Evolutionary conservation across 2,329 filamentous ascomycete species (phyloP).

Genomic region (Pseudocercospora vitis): DNA sequence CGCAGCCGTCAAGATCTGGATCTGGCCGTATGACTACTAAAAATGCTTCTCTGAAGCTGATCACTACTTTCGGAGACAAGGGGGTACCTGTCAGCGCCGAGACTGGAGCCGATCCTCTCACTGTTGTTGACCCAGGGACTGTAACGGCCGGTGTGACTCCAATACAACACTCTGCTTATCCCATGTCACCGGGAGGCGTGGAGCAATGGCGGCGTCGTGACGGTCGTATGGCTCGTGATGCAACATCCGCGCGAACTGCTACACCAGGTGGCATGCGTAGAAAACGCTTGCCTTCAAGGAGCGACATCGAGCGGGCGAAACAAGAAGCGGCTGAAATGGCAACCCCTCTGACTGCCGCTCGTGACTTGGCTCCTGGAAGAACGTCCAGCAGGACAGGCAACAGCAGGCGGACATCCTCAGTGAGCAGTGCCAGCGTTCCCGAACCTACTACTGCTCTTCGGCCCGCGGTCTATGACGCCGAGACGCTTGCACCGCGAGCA

Average conservation of each 20-base stretch:
- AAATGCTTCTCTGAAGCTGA: constrained; percentile 81
- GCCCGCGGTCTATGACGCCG: constrained; percentile 23
- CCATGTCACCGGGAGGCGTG: constrained; percentile 62
- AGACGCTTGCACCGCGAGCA: constrained; percentile 20
- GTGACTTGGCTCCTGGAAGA: constrained; percentile 41
- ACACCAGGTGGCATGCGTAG: constrained; percentile 57
- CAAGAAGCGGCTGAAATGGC: constrained; percentile 60
- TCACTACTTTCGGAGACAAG: constrained; percentile 78
- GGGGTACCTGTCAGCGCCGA: constrained; percentile 59
- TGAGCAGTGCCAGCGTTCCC: constrained; percentile 22
- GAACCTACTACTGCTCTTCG: constrained; percentile 34
- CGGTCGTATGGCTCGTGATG: constrained; percentile 41
- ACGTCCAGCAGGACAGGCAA: constrained; percentile 13
- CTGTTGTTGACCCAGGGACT: constrained; percentile 16
- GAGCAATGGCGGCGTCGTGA: constrained; percentile 40
- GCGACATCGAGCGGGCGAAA: constrained; percentile 42
- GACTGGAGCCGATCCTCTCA: constrained; percentile 11
- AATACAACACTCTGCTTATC: constrained; percentile 66
- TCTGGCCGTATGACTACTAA: constrained; percentile 63
- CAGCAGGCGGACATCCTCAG: constrained; percentile 28
- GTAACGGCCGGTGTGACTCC: constrained; percentile 77
- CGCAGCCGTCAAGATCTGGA: constrained; percentile 62
- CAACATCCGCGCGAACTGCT: constrained; percentile 55
- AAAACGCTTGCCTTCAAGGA: constrained; percentile 68
- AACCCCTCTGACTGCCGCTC: constrained; percentile 64